Evolutionary conservation across 164 flowering plant species (phyloP).

Genomic region (Warburgia ugandensis): DNA sequence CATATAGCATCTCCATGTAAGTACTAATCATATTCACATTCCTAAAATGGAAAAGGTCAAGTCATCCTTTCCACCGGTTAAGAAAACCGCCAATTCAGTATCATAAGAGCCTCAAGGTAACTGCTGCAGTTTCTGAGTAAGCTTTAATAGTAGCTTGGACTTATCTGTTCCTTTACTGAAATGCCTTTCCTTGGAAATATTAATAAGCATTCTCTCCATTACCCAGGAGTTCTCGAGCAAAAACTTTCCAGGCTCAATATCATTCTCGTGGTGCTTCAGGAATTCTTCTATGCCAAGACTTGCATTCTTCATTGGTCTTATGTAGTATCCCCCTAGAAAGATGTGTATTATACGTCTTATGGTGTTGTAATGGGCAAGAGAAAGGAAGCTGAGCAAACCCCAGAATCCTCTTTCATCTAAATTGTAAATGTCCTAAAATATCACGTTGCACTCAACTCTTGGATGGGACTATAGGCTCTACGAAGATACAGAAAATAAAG

Average conservation of each 20-base stretch:
- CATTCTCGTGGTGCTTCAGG: neutral
- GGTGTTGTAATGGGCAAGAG: neutral
- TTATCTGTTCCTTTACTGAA: neutral
- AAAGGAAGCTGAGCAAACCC: neutral
- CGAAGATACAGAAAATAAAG: neutral
- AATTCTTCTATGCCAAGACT: neutral
- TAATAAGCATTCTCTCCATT: neutral
- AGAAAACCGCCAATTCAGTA: neutral
- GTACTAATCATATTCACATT: no score
- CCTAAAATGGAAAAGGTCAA: no score
- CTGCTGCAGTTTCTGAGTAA: neutral
- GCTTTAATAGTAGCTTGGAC: neutral
- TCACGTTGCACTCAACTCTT: neutral
- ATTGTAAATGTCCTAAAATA: neutral
- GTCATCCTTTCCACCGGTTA: no score
- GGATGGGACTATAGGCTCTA: neutral
- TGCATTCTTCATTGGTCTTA: neutral
- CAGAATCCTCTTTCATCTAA: neutral
- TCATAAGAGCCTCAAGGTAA: neutral
- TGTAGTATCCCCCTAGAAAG: neutral
- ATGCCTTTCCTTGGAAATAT: neutral
- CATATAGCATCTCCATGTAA: no score
- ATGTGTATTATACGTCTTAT: conserved; percentile 4
- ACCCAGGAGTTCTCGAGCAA: neutral
- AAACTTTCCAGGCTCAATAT: neutral